Base-by-base conservation (phyloP, 495 filamentous ascomycete genomes). In the Penicillium fimorum region DNA sequence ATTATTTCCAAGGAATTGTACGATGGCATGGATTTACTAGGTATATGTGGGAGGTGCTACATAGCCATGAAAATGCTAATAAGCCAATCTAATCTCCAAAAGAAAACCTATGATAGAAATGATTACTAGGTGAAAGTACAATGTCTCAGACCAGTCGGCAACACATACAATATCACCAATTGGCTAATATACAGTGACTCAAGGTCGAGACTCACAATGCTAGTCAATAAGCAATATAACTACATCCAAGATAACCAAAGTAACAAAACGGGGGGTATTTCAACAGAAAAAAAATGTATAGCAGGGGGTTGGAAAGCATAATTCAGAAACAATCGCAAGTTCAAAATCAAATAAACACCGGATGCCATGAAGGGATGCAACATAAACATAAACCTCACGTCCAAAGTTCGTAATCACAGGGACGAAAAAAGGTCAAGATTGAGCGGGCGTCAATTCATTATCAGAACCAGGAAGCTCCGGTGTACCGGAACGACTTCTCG, bases 161-260 rank as follows among this genome's bases (percentile, higher is more conserved):
- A 52, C 20, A 32, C 43, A 47, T 38, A 38, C 24, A 18, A 47
- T 35, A 47, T 47, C 52, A 54, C 52, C 52, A 45, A 50, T 58
- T 61, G 55, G 63, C 51, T 74, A 74, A 65, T 71, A 61, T 73
- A 70, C 70, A 75, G 60, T 57, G 67, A 57, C 61, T 72, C 69
- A 70, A 73, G 67, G 53, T 66, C 57, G 56, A 64, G 44, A 55
- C 55, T 58, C 48, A 43, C 18, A 47, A 55, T 22, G 52, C n/a
- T 46, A 51, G 49, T 49, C 57, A 58, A 51, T 47, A 55, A 50
- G 37, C 50, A 60, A 57, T 58, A 46, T 47, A 59, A 63, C 56
- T 59, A 67, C 59, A 67, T 55, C 57, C 49, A 63, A 52, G 56
- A 49, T 63, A 55, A 54, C 40, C 30, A 43, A 58, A 35, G 30